A percentile compares a stretch with the other conserved stretches of the same genome.
Evolutionary conservation across 2,329 filamentous ascomycete species (phyloP).

Genomic region (Ophiosphaerella korrae): DNA sequence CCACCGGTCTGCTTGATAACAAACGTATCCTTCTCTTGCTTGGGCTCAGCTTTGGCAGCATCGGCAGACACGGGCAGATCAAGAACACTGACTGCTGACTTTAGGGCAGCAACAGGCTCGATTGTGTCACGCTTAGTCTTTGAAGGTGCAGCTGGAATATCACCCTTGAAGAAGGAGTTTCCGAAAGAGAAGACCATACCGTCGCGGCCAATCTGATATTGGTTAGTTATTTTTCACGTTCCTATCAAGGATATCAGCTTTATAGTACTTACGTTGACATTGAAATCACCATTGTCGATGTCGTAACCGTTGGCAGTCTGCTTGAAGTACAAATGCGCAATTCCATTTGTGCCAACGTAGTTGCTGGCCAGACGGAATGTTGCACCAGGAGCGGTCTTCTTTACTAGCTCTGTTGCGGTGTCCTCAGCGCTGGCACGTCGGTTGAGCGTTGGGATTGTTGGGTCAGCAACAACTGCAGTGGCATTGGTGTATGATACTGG

Average conservation of each 20-base stretch:
- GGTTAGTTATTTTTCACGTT: background rate
- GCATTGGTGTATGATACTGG: conserved; percentile 30
- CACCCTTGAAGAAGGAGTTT: conserved; percentile 56
- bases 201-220: conserved; percentile 54
- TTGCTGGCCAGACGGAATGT: conserved; percentile 60
- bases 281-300: conserved; percentile 66
- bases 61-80: conserved; percentile 50
- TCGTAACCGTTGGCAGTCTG: conserved; percentile 64
- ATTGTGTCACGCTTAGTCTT: conserved; percentile 51
- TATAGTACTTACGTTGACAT: conserved; percentile 59
- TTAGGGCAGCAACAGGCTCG: conserved; percentile 53
- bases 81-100: conserved; percentile 48
- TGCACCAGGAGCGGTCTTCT: conserved; percentile 41
- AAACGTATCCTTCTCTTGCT: conserved; percentile 45
- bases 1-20: conserved; percentile 57
- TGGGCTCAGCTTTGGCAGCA: conserved; percentile 48
- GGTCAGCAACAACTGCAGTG: conserved; percentile 22
- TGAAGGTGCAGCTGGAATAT: conserved; percentile 45
- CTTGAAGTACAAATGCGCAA: conserved; percentile 64
- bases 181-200: conserved; percentile 64
- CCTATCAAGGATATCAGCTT: background rate
- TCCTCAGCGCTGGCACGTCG: conserved; percentile 35
- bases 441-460: conserved; percentile 20
- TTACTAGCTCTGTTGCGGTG: conserved; percentile 41
- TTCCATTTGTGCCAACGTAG: conserved; percentile 61